Evolutionary conservation across 257 asterid genomes (phyloP), one percentile per base, ranked within the genome.

Genomic region (Gentiana straminea): DNA sequence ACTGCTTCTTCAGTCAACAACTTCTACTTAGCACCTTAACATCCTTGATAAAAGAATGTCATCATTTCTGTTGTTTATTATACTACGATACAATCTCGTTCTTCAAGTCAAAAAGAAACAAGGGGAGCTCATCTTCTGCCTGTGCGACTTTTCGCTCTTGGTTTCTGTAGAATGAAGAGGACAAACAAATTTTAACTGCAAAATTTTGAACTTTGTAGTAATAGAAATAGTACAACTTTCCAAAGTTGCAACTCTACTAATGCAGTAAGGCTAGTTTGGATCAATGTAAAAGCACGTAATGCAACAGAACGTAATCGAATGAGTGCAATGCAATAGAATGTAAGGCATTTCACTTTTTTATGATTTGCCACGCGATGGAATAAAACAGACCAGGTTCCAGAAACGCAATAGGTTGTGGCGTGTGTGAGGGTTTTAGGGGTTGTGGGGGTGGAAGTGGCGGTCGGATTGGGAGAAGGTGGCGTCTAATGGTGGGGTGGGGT

Each of bases 131-230:
- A 85, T 52, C 89, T 86, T 51, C 94, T 83, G 57, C 86, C 67
- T 33, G 84, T 54, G 66, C 94, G 92, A 70, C 81, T 77, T 65
- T 81, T 86, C 32, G 75, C 79, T 73, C 95, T 83, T 15, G 84
- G 54, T 74, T 80, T 89, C 97, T 89, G 85, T 77, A 71, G 36
- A 64, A 55, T 54, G 60, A 48, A 65, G 44, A 35, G 47, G 32
- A 44, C 51, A 37, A 12, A 32, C 15, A 35, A 32, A 49, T 9
- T 49, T 4, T 50, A 56, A 55, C 9, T 13, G 8, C 24, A 57
- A 47, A 51, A 10, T 24, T 24, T 24, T 49, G n/a, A 9, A 11
- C 4, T 4, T 3, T 37, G 24, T 41, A 41, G 46, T 41, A 10
- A 7, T 41, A 4, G 9, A 4, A 4, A 41, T 41, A 3, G 32